phyloP scores from a whole-genome alignment of 208 protist species.

The Trypanosoma melophagium region DNA sequence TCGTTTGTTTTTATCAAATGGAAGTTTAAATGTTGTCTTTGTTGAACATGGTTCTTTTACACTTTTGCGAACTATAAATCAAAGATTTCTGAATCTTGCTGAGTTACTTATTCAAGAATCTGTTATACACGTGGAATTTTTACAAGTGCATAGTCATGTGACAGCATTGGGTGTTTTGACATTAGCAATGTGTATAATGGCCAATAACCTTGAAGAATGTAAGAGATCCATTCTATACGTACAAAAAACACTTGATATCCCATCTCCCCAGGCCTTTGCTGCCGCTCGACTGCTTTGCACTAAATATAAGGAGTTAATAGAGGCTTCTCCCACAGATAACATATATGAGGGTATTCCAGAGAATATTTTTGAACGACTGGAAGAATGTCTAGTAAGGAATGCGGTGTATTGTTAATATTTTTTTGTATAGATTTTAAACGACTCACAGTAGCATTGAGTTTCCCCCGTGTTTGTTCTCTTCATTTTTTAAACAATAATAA shows the following conservation, averaged over 20 bases:
- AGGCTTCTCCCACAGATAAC: constrained; percentile 16
- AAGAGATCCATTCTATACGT: constrained; percentile 52
- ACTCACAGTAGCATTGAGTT: too few relatives aligned
- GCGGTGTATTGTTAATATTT: not conserved
- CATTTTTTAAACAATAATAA: too few relatives aligned
- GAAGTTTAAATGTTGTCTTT: constrained; percentile 62
- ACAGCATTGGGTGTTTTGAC: constrained; percentile 61
- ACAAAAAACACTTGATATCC: constrained; percentile 62
- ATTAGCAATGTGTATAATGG: constrained; percentile 62
- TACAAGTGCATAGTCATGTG: constrained; percentile 65
- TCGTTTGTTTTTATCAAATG: constrained; percentile 63
- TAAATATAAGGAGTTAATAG: constrained; percentile 58
- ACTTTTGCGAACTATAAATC: constrained; percentile 75
- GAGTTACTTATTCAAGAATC: constrained; percentile 72
- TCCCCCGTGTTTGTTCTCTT: too few relatives aligned
- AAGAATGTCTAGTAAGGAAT: constrained; percentile 46
- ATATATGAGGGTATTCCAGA: constrained; percentile 35
- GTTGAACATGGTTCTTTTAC: constrained; percentile 56
- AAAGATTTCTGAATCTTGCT: constrained; percentile 62
- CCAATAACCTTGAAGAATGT: constrained; percentile 38
- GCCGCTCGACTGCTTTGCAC: constrained; percentile 59
- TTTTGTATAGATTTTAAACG: not conserved
- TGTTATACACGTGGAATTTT: constrained; percentile 78
- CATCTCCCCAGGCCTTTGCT: constrained; percentile 52
- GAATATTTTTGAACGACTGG: constrained; percentile 55